Evolutionary conservation across 441 rosid genomes (phyloP), one percentile per base, ranked within the genome.

Genomic region (Pelargonium australe): DNA sequence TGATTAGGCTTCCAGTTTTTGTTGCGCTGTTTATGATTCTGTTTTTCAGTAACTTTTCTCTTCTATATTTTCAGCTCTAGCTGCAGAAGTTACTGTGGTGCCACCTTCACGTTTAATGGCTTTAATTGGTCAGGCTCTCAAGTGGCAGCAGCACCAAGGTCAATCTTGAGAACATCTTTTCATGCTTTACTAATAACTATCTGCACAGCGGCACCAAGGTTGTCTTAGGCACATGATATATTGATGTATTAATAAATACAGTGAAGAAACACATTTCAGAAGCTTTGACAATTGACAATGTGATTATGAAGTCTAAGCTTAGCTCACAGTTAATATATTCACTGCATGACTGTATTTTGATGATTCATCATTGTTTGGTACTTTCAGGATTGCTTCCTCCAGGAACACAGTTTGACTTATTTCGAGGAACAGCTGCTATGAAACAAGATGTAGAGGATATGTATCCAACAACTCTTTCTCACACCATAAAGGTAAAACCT

Each of bases 111-210:
- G 99, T 61, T 80, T 96, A 82, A 96, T 91, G 99, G 97, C 98
- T 72, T 80, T 96, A 77, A 85, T 91, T 73, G 98, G 98, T 43
- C 99, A 96, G 84, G 96, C 98, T 73, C 79, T 96, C 70, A 96
- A 96, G 80, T 93, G 99, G 99, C 98, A 96, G 81, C 99, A 93
- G 75, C 97, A 93, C 79, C 99, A 93, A 88, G 99, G 99, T 96
- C 34, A 60, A 28, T 60, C 34, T 60, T 60, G 23, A 60, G 31
- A 31, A 58, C 63, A 19, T 60, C 34, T 60, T 20, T 19, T 8
- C 3, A 60, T 7, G 31, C 12, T 60, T 60, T 9, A 28, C 20
- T 20, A 60, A 60, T 60, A 23, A 60, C 43, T 60, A 60, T 60
- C 13, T 60, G 25, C 34, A 28, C 63, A 20, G 63, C 23, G 25